phyloP scores from a whole-genome alignment of 2,329 filamentous ascomycete species.

The Arthroderma sp. region DNA sequence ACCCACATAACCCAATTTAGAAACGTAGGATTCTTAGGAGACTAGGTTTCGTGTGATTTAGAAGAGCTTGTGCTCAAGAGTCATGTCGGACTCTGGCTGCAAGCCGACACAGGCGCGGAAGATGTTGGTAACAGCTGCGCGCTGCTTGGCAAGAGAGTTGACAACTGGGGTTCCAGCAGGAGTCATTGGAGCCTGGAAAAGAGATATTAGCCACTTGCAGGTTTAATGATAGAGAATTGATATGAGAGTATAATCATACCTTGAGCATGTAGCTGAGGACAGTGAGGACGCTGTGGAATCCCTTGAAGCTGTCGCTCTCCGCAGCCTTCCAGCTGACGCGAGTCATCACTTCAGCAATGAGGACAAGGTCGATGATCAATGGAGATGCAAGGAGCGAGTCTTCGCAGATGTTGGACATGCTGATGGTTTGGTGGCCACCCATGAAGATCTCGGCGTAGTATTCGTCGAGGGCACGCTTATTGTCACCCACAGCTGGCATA shows the following conservation, averaged over 20 bases:
- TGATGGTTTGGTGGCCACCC: slow-evolving; percentile 96
- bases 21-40: too few species aligned
- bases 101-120: slow-evolving; percentile 95
- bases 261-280: slow-evolving; percentile 98
- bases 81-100: slow-evolving; percentile 98
- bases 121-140: slow-evolving; percentile 88
- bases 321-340: slow-evolving; percentile 79
- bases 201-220: slow-evolving; percentile 5
- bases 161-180: slow-evolving; percentile 90
- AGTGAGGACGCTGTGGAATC: slow-evolving; percentile 93
- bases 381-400: slow-evolving; percentile 93
- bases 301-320: slow-evolving; percentile 60
- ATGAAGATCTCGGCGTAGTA: slow-evolving; percentile 99
- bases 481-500: slow-evolving; percentile 96
- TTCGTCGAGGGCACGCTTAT: slow-evolving; percentile 97
- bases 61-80: slow-evolving; percentile 95
- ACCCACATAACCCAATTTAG: too few species aligned
- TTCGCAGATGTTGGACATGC: slow-evolving; percentile 97
- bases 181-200: slow-evolving; percentile 67
- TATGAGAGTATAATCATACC: slow-evolving; percentile 22
- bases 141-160: slow-evolving; percentile 93
- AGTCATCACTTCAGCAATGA: slow-evolving; percentile 96
- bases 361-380: slow-evolving; percentile 88
- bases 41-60: slow-evolving; percentile 25
- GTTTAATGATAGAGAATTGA: slow-evolving; percentile 1